Conservation (phyloP, 306 rosid species). For the Inga oerstediana region DNA sequence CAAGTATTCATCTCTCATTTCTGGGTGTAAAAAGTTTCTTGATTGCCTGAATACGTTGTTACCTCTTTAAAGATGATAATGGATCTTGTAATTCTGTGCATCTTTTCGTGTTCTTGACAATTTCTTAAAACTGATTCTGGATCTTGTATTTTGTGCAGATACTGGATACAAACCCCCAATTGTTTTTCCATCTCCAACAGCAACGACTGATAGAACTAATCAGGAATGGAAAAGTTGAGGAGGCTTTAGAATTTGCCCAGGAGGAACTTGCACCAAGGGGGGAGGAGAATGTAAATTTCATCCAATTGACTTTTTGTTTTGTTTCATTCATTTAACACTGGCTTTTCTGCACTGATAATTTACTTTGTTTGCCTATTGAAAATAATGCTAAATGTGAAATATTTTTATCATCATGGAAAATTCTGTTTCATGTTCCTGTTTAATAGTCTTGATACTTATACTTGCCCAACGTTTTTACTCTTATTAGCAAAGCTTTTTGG, state of each 20-base stretch:
- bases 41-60: background rate
- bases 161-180: conserved; percentile 93
- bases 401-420: conserved; percentile 11
- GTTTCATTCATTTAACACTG: background rate
- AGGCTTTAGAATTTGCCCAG: conserved; percentile 97
- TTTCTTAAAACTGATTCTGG: conserved; percentile 3
- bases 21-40: background rate
- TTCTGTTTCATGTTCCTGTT: conserved; percentile 8
- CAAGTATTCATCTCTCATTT: background rate
- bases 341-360: conserved; percentile 10
- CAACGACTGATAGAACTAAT: conserved; percentile 93
- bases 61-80: background rate
- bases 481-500: conserved; percentile 88
- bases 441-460: conserved; percentile 26
- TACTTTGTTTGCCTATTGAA: conserved; percentile 18
- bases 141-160: conserved; percentile 64
- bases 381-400: conserved; percentile 21
- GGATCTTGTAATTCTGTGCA: too few species aligned
- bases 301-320: background rate
- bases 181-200: conserved; percentile 98
- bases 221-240: conserved; percentile 90
- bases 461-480: conserved; percentile 34
- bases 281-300: conserved; percentile 84
- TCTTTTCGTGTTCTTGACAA: background rate
- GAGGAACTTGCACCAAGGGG: conserved; percentile 99